phyloP scores from a whole-genome alignment of 2,329 filamentous ascomycete species.

The Macrophomina tecta region DNA sequence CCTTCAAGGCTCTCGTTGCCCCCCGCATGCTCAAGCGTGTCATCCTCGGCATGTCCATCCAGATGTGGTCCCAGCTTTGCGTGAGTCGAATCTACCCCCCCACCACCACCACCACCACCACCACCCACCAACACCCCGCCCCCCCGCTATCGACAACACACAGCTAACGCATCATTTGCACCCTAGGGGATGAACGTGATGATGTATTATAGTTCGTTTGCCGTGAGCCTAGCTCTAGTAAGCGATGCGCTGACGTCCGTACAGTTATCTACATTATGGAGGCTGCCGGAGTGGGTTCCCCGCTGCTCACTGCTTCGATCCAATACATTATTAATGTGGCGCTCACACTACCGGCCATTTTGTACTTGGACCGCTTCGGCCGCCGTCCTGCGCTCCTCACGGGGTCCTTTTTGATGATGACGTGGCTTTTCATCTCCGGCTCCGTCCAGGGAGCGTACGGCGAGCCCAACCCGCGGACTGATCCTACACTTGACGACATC shows the following conservation, averaged over 20 bases:
- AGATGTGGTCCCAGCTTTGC: conserved; percentile 63
- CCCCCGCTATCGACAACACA: no score
- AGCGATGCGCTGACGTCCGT: background rate
- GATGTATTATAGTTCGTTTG: conserved; percentile 43
- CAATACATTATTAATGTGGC: conserved; percentile 64
- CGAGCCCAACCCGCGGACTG: conserved; percentile 30
- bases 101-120: no score
- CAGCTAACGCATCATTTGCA: no score
- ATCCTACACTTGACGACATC: conserved; percentile 40
- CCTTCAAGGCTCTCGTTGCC: conserved; percentile 52
- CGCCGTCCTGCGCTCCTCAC: conserved; percentile 58
- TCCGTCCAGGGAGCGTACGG: conserved; percentile 34
- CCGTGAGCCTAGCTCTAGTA: background rate
- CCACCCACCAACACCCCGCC: no score
- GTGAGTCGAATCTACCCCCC: no score
- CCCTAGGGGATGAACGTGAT: conserved; percentile 60
- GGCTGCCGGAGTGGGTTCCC: conserved; percentile 53
- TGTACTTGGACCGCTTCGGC: conserved; percentile 61
- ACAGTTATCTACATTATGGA: conserved; percentile 36
- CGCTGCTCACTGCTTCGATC: conserved; percentile 59
- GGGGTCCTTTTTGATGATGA: conserved; percentile 60
- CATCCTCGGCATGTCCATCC: conserved; percentile 57
- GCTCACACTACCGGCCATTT: conserved; percentile 61
- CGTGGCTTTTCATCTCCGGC: conserved; percentile 32
- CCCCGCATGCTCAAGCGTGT: conserved; percentile 58